Evolutionary conservation across 257 asterid genomes (phyloP), one percentile per base, ranked within the genome.

Genomic region (Schizonepeta tenuifolia): DNA sequence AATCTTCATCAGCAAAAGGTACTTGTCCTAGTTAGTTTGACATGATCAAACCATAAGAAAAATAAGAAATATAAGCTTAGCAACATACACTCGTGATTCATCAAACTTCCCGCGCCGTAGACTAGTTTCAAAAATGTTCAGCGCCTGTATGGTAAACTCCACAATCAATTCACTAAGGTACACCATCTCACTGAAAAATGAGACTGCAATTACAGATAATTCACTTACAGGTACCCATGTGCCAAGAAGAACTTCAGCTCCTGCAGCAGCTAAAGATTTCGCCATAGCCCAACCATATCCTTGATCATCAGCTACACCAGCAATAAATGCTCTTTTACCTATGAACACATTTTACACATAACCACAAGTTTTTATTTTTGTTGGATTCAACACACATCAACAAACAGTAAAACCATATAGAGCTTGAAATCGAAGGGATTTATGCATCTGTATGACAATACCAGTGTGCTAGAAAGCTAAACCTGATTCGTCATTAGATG

Each of bases 211-310:
- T 9, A 28, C 46, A 61, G 67, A 38, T 21, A 63, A 62, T 75
- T 55, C 22, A 89, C 96, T 81, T 81, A 91, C 97, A 47, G 97
- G 96, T 60, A 91, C 97, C 97, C 97, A 91, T 22, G 97, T 91
- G 43, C 97, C 95, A 54, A 91, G 82, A 22, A 91, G 91, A 87
- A 91, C 86, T 72, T 86, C 93, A 63, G 96, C 97, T 78, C 97
- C 97, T 17, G 97, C 97, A 22, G 96, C 97, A 70, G 95, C 95
- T 51, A 91, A 81, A 63, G 96, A 91, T 78, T 91, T 91, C 15
- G 96, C 93, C 73, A 91, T 91, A 61, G 97, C 97, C 97, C 97
- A 91, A 33, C 97, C 97, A 81, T 91, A 91, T 65, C 96, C 96
- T 61, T 91, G 89, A 74, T 91, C 97, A 83, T 91, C 97, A 62